Base-by-base conservation (phyloP, 345 rosid species). In the Rubroshorea leprosula region DNA sequence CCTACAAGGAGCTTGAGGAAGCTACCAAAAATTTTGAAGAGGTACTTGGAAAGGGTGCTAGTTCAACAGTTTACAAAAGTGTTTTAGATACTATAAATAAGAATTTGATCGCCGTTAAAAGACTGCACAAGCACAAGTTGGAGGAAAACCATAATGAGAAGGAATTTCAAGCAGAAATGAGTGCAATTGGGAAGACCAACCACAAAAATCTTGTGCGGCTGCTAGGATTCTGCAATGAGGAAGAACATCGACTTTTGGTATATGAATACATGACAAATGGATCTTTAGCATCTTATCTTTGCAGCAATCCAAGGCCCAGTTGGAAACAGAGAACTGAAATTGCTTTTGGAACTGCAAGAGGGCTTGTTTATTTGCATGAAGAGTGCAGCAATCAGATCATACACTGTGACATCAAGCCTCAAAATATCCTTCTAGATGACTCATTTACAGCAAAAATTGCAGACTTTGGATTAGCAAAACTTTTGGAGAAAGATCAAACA, bases 1-100 rank as follows among this genome's bases (percentile, higher is more conserved):
- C n/a, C n/a, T n/a, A n/a, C 64, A 20, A 38, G 16, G 74, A 76
- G 56, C 52, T 72, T 21, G 66, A 23, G 52, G 51, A 65, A 47
- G 79, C 74, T 15, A 71, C 78, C 1, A 39, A 41, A 7, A 39
- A 68, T 2, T 78, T 74, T 75, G 61, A 67, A 27, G 71, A 78
- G 16, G 62, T 52, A 53, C 48, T 78, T 13, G 83, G 83, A 1
- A 56, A 66, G 11, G 83, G 73, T 43, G 66, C 66, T 23, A 74
- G 66, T 53, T 72, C 75, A 16, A 62, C 62, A 9, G n/a, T n/a
- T n/a, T n/a, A n/a, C n/a, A n/a, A n/a, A n/a, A n/a, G n/a, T n/a
- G n/a, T n/a, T n/a, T n/a, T 5, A 27, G 4, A 19, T 21, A 21
- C n/a, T n/a, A n/a, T n/a, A n/a, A n/a, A n/a, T n/a, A n/a, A n/a